Evolutionary conservation across 2,329 filamentous ascomycete genomes (phyloP), one percentile per base, ranked within the genome.

Genomic region (Sphaceloma murrayae): DNA sequence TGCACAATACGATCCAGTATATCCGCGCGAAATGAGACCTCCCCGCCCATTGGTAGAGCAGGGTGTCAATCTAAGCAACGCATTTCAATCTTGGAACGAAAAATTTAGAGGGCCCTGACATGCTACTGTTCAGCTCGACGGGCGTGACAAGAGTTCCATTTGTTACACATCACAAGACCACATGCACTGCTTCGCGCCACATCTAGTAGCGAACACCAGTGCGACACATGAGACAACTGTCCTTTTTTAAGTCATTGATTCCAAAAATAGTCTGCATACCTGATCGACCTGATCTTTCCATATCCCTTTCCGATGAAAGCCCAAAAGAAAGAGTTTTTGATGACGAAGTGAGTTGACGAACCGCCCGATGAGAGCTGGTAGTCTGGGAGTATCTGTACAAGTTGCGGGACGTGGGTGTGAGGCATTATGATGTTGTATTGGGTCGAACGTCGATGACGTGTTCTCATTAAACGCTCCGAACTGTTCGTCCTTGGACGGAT

Each of bases 381-480:
- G n/a, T n/a, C n/a, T n/a, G 32, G n/a, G n/a, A 36, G 18, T 29
- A 45, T 18, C 32, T 45, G 27, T 34, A 43, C 30, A 34, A 32
- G 16, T 30, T 17, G 24, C n/a, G 11, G 18, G 19, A 16, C n/a
- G 18, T 21, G 29, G 33, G 22, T 32, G 33, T n/a, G 10, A 43
- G 29, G 33, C 10, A 22, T 32, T n/a, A 22, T 34, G 40, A 32
- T 32, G 40, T n/a, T n/a, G n/a, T n/a, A n/a, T n/a, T n/a, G n/a
- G n/a, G n/a, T n/a, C n/a, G n/a, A n/a, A n/a, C n/a, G n/a, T n/a
- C n/a, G n/a, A 18, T 11, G 40, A 22, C 42, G 32, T 45, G 16
- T 45, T 45, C 42, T 45, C 42, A 36, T 45, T 45, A 45, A 21
- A n/a, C n/a, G n/a, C n/a, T n/a, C n/a, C n/a, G n/a, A n/a, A n/a